Base-by-base conservation (phyloP, 495 filamentous ascomycete species). In the Xylaria castorea region DNA sequence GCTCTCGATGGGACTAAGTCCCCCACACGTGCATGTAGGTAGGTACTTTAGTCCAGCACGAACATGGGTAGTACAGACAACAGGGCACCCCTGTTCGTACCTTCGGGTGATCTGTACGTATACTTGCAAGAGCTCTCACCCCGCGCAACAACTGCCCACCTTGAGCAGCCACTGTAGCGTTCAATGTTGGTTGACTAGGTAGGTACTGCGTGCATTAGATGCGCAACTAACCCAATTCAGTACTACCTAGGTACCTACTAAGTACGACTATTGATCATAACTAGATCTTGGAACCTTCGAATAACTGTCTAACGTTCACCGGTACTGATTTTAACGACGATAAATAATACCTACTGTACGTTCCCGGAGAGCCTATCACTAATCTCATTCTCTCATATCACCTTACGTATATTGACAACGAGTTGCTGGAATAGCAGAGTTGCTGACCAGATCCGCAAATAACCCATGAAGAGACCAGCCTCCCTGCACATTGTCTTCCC, bases 71-170 rank as follows among this genome's bases (percentile, higher is more conserved):
- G n/a, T 27, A 55, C 9, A 0, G 34, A 38, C 32, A 67, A 38
- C 58, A 61, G 34, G 64, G 64, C 7, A 16, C 32, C 50, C 50
- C 34, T 40, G 48, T 30, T 20, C 30, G 0, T 44, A 38, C 42
- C 66, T 58, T 70, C 67, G 67, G 67, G 51, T 69, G 53, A 61
- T 70, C 67, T 62, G 7, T 57, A 20, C 1, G 27, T 38, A 62
- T n/a, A 40, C 38, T 40, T 8, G 38, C 38, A 42, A 42, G 38
- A 42, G 9, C 30, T 42, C 44, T 67, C 64, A 64, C 61, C 61
- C 61, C 61, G 61, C 61, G 61, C 61, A 64, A 7, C 38, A 44
- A 27, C 38, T 64, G 38, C 38, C 61, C 61, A 22, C 11, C 61
- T 64, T 16, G 61, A 64, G 61, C 38, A 64, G 22, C 61, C 30